Evolutionary conservation across 2,329 filamentous ascomycete genomes (phyloP).

Genomic region (Fusarium sp.): DNA sequence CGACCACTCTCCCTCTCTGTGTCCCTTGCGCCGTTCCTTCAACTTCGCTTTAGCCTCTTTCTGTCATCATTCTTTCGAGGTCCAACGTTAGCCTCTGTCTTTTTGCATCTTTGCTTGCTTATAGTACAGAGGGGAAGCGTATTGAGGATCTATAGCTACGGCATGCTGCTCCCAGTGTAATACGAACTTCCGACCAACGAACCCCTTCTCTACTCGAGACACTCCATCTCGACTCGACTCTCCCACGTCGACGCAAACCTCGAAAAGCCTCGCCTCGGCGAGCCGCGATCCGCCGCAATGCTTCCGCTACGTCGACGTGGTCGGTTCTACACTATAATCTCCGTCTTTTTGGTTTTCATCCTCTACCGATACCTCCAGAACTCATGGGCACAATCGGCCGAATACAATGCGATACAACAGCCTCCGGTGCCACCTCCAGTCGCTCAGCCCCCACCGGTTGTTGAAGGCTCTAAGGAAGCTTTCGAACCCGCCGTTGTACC

Average conservation of each 20-base stretch:
- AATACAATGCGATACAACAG: conserved; percentile 18
- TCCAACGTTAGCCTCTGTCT: neutral
- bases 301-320: conserved; percentile 71
- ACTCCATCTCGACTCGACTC: neutral
- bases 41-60: neutral
- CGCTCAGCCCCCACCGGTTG: conserved; percentile 18
- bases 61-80: neutral
- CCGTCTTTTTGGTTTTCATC: conserved; percentile 66
- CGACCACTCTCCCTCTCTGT: neutral
- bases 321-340: conserved; percentile 68
- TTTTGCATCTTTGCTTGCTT: neutral
- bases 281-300: conserved; percentile 40
- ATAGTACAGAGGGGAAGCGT: neutral
- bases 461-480: conserved; percentile 23
- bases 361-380: conserved; percentile 62
- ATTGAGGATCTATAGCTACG: conserved; percentile 1
- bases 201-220: neutral
- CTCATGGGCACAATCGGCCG: conserved; percentile 49
- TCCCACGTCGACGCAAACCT: conserved; percentile 4
- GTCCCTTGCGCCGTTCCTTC: neutral
- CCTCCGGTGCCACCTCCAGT: conserved; percentile 11
- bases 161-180: conserved; percentile 23
- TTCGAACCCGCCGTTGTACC: conserved; percentile 31
- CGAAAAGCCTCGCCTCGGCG: conserved; percentile 42
- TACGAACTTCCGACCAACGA: conserved; percentile 24